Percentiles rank a stretch among this genome's conserved stretches.
phyloP scores from a whole-genome alignment of 306 rosid genomes.

The Dicorynia guianensis region DNA sequence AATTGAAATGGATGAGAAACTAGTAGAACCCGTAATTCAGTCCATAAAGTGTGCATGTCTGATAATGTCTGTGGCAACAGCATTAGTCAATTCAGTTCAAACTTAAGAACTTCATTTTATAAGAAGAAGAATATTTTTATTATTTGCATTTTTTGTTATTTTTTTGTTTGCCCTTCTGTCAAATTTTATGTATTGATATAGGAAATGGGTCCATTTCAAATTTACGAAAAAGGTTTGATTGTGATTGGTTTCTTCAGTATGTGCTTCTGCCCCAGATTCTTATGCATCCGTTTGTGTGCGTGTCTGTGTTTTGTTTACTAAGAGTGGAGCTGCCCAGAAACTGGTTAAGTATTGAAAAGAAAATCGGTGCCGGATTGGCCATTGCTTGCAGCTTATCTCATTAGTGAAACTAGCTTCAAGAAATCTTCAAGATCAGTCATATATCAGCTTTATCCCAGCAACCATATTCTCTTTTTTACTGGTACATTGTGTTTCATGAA shows the following conservation, averaged over 20 bases:
- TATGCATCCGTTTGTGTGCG: slow-evolving; percentile 17
- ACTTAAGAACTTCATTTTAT: slow-evolving; percentile 11
- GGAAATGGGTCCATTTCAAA: not conserved
- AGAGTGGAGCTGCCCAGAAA: slow-evolving; percentile 83
- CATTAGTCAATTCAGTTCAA: not conserved
- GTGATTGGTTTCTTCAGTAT: not conserved
- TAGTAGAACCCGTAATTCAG: not conserved
- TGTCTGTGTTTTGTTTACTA: slow-evolving; percentile 41
- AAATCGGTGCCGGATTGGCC: slow-evolving; percentile 97
- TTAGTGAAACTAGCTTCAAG: slow-evolving; percentile 87
- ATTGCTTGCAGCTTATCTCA: slow-evolving; percentile 85
- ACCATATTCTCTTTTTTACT: slow-evolving; percentile 94
- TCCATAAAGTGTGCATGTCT: not conserved
- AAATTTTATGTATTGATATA: not conserved
- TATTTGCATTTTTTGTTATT: slow-evolving; percentile 4
- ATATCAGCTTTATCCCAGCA: slow-evolving; percentile 92
- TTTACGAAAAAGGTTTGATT: not conserved
- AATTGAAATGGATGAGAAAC: not conserved
- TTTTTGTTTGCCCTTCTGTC: not conserved
- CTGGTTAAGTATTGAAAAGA: slow-evolving; percentile 74
- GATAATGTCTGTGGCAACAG: slow-evolving; percentile 1
- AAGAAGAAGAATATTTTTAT: not conserved
- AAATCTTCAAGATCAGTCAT: slow-evolving; percentile 84
- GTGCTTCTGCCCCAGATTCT: not conserved
- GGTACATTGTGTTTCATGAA: slow-evolving; percentile 49